Conservation (phyloP, 257 asterid species). For the Ballota nigra region DNA sequence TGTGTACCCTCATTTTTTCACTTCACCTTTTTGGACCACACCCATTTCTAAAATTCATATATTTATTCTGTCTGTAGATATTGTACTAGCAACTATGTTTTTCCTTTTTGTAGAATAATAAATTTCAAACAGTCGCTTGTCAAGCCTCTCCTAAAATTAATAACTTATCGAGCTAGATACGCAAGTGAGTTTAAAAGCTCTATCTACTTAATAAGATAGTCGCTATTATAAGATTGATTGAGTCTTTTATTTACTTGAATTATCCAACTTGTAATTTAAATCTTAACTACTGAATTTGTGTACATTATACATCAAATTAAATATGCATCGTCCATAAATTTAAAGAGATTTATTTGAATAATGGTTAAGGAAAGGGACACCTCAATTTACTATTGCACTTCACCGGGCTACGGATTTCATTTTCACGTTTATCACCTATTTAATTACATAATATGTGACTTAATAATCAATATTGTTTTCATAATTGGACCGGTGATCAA, state of each 20-base stretch:
- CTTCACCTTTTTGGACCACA: slow-evolving; percentile 29
- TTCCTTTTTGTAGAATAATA: background rate
- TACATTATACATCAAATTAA: background rate
- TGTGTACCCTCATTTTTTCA: background rate
- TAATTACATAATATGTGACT: no score
- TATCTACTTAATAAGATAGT: background rate
- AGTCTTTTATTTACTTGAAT: slow-evolving; percentile 3
- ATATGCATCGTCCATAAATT: background rate
- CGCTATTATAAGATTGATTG: background rate
- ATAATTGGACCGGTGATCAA: no score
- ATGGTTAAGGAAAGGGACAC: background rate
- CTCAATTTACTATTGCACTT: no score
- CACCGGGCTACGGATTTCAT: no score
- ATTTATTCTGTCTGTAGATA: background rate
- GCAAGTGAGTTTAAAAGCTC: background rate
- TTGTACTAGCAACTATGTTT: background rate
- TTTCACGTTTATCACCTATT: no score
- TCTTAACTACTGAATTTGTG: slow-evolving; percentile 13
- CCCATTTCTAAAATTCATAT: background rate
- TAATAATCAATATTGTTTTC: no score
- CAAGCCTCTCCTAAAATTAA: background rate
- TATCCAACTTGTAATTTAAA: background rate
- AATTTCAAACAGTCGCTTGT: background rate
- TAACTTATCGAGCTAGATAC: background rate
- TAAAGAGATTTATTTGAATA: background rate